Conservation (phyloP, 331 rosid species). For the Spiraea crenata region DNA sequence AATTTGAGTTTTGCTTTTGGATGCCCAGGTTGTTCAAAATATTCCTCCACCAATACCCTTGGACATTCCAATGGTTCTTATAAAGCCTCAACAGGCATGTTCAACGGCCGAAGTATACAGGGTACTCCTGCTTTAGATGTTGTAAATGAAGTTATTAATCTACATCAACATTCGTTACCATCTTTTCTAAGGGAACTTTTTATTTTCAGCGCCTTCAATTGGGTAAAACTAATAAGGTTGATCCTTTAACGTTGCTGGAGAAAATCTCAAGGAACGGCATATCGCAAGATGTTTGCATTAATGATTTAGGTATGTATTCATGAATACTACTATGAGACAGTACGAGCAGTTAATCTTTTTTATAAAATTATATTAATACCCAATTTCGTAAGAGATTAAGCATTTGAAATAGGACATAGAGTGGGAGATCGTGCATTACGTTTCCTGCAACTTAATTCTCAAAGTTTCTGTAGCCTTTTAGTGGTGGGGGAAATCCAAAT, state of each 20-base stretch:
- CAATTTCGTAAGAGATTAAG: not conserved
- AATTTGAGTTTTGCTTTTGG: conserved; percentile 23
- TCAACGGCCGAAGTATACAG: conserved; percentile 92
- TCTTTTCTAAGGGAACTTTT: conserved; percentile 21
- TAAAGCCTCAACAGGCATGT: conserved; percentile 90
- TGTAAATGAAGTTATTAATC: conserved; percentile 5
- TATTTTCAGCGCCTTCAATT: conserved; percentile 54
- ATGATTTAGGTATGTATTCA: conserved; percentile 70
- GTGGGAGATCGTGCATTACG: not conserved
- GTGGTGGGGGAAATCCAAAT: not conserved
- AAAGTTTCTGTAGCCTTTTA: not conserved
- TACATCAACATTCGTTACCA: conserved; percentile 1
- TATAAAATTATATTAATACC: not conserved
- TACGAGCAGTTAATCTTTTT: not conserved
- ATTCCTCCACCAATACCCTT: conserved; percentile 61
- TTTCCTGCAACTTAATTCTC: conserved; percentile 2
- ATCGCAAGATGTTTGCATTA: conserved; percentile 81
- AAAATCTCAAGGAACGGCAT: conserved; percentile 67
- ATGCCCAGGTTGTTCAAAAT: conserved; percentile 69
- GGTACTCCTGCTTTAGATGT: conserved; percentile 45
- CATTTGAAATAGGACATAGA: not conserved
- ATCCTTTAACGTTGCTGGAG: conserved; percentile 75
- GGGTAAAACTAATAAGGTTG: conserved; percentile 67
- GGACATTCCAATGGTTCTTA: conserved; percentile 89
- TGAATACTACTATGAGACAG: not conserved